Conservation (phyloP, 495 filamentous ascomycete species). For the Neurospora pannonica region DNA sequence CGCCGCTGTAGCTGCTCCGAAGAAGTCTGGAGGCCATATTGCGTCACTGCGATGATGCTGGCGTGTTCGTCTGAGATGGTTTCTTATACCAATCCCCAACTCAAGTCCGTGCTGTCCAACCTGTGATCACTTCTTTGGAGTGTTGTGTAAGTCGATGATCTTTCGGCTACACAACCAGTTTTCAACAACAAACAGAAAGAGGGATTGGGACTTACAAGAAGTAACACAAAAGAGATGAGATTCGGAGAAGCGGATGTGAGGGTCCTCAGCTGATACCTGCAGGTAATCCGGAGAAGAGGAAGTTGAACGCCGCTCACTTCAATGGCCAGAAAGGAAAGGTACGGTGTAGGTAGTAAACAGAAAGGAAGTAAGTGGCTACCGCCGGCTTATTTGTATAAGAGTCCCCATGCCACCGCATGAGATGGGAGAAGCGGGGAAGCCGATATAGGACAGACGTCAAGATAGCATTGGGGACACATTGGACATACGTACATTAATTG, state of each 20-base stretch:
- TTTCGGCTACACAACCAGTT: neutral
- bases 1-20: neutral
- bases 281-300: neutral
- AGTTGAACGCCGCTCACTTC: neutral
- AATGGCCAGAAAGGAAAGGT: neutral
- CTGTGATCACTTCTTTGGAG: neutral
- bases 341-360: neutral
- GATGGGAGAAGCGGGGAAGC: neutral
- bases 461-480: neutral
- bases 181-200: neutral
- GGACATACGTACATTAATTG: neutral
- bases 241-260: neutral
- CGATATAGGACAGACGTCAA: neutral
- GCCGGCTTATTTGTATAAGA: slow-evolving; percentile 5
- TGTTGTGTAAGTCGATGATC: neutral
- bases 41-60: neutral
- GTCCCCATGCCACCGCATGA: neutral
- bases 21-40: neutral
- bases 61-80: neutral
- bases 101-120: neutral
- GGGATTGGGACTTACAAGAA: neutral
- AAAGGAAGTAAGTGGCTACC: slow-evolving; percentile 1
- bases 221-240: neutral
- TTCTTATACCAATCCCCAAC: neutral
- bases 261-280: neutral